Evolutionary conservation across 2,329 filamentous ascomycete genomes (phyloP), one percentile per base, ranked within the genome.

Genomic region (Cercospora sp.): DNA sequence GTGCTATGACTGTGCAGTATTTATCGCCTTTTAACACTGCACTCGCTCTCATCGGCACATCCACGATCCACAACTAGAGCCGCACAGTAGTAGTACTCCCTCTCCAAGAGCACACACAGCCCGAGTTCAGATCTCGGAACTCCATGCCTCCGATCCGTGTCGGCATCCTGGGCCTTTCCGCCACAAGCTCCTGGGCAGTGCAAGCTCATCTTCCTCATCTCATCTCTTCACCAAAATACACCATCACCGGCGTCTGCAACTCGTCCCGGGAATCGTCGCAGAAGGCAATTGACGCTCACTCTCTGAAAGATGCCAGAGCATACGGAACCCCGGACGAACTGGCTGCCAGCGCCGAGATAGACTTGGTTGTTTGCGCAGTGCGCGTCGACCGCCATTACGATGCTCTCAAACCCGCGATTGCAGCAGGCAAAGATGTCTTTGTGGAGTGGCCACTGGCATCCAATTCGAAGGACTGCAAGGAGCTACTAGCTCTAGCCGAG

Each of bases 371-470:
- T 59, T 78, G 82, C 65, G 78, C 77, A 60, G 81, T 83, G 13
- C 77, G 79, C 3, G 82, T 85, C 1, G 79, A 79, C 9, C 75
- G 78, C 20, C 83, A 85, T 66, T 82, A 82, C 64, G 66, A 73
- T 8, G 72, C 83, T 7, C 76, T 81, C 13, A 79, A 79, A 58
- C 82, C 83, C 1, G 79, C 79, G 2, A 8, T 71, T 20, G 60
- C 64, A 57, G 65, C 81, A 3, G 79, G 80, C n/a, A 86, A 86
- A 72, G 77, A 82, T 57, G 79, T 83, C 10, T 86, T 82, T 64
- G 65, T 71, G 28, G 69, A 71, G 70, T 86, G 8, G 73, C 79
- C 63, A 79, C 80, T 13, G 78, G 80, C 28, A 48, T 48, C 42
- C 5, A 48, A 48, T 9, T 48, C 18, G 42, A 48, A 48, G 16